Evolutionary conservation across 2,329 filamentous ascomycete species (phyloP).

Genomic region (Arthrobotrys entomopaga): DNA sequence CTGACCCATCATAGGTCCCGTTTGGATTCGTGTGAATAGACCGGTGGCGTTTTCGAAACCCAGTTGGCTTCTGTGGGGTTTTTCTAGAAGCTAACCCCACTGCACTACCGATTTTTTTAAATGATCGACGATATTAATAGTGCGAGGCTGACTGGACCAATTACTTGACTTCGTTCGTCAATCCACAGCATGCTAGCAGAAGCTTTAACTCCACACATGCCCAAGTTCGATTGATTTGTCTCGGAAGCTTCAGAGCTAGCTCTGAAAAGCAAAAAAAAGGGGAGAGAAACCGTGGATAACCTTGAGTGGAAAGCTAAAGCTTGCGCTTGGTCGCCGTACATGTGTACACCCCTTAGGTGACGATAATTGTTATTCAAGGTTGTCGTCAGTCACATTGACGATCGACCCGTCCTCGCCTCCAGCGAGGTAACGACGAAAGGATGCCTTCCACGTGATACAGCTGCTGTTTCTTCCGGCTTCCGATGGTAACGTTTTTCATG

Average conservation of each 20-base stretch:
- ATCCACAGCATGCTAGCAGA: conserved; percentile 3
- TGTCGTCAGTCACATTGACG: conserved; percentile 5
- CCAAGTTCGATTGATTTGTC: background rate
- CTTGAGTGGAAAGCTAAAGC: too few species aligned
- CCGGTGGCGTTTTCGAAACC: too few species aligned
- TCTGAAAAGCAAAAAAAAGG: conserved; percentile 1
- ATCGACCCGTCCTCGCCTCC: conserved; percentile 13
- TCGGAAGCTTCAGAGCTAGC: conserved; percentile 11
- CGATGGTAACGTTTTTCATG: too few species aligned
- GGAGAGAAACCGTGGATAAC: conserved; percentile 12
- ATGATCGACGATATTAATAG: conserved; percentile 35
- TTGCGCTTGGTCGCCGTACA: too few species aligned
- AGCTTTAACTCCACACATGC: conserved; percentile 9
- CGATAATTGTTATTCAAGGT: conserved; percentile 3
- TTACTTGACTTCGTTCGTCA: background rate
- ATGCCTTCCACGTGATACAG: conserved; percentile 31
- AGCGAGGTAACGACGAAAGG: conserved; percentile 4
- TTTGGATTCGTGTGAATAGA: background rate
- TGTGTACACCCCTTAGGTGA: too few species aligned
- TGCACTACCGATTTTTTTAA: conserved; percentile 16
- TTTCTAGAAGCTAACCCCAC: conserved; percentile 39
- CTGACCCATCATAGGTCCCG: background rate
- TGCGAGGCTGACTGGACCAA: conserved; percentile 34
- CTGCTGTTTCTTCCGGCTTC: background rate
- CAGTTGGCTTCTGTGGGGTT: background rate